phyloP scores from a whole-genome alignment of 2,329 filamentous ascomycete genomes.

The Fusarium anguioides region DNA sequence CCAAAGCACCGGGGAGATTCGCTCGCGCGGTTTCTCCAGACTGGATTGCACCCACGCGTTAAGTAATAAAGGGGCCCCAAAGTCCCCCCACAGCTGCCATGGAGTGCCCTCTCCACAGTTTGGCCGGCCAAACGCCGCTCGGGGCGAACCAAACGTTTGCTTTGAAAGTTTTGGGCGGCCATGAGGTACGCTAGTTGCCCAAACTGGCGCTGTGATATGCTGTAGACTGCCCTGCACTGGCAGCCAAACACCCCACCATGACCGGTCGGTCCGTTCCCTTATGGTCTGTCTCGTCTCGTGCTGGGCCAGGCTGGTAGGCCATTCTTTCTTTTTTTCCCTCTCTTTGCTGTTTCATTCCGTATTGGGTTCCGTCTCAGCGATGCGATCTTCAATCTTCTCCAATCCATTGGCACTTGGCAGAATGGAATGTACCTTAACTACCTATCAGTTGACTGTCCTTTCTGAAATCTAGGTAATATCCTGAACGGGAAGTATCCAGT shows the following conservation, averaged over 20 bases:
- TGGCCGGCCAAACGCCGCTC: conserved; percentile 67
- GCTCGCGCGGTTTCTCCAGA: conserved; percentile 33
- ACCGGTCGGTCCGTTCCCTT: conserved; percentile 36
- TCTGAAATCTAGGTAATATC: neutral
- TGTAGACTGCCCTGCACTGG: conserved; percentile 12
- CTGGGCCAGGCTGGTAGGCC: neutral
- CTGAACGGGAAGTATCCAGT: conserved; percentile 17
- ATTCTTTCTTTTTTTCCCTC: neutral
- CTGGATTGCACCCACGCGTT: conserved; percentile 13
- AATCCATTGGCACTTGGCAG: neutral
- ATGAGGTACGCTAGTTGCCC: conserved; percentile 21
- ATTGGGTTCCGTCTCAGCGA: neutral
- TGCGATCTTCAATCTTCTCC: conserved; percentile 17
- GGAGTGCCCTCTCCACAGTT: conserved; percentile 62
- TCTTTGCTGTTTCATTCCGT: neutral
- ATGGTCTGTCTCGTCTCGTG: conserved; percentile 4
- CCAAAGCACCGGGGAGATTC: conserved; percentile 20
- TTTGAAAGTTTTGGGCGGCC: conserved; percentile 12
- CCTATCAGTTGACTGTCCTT: neutral
- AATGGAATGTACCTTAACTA: neutral
- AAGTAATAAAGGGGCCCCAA: conserved; percentile 27
- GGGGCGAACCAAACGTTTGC: conserved; percentile 52
- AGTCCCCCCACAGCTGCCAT: conserved; percentile 29
- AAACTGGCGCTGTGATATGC: conserved; percentile 16
- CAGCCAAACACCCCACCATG: conserved; percentile 17